These are phyloP conservation scores for Aspergillus vadensis DNA, from an alignment of 2,329 filamentous ascomycete genomes.

Conservation along the genomic window DNA sequence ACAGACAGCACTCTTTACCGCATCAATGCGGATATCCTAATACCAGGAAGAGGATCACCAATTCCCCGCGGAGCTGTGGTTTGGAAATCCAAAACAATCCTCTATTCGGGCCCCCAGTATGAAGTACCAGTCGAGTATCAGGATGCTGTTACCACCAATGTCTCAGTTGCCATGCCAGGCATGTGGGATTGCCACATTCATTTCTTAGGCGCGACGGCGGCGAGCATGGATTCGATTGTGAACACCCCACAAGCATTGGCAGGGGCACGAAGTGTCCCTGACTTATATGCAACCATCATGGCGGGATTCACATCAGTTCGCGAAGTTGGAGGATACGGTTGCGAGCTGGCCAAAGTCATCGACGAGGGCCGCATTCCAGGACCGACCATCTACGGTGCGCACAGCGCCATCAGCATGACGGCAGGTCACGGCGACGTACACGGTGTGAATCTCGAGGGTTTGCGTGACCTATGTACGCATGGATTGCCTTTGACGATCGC, in stretches of 20 bases:
- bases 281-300: constrained; percentile 47
- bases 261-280: constrained; percentile 46
- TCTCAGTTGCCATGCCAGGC: constrained; percentile 53
- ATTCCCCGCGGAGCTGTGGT: constrained; percentile 44
- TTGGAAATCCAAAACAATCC: constrained; percentile 44
- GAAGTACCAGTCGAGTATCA: constrained; percentile 38
- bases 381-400: constrained; percentile 53
- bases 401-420: constrained; percentile 49
- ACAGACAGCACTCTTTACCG: constrained; percentile 7
- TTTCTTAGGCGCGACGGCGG: constrained; percentile 41
- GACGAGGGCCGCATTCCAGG: constrained; percentile 50
- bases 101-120: constrained; percentile 40
- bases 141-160: constrained; percentile 31
- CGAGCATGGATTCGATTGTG: constrained; percentile 12
- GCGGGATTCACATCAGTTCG: constrained; percentile 56
- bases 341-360: constrained; percentile 48
- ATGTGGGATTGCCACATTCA: constrained; percentile 59
- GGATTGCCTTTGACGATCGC: constrained; percentile 38
- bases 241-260: constrained; percentile 35
- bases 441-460: constrained; percentile 6
- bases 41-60: constrained; percentile 52
- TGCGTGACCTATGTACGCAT: constrained; percentile 9
- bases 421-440: constrained; percentile 54
- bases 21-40: constrained; percentile 43
- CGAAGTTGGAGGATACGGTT: constrained; percentile 52